Base-by-base conservation (phyloP, 139 green algal species). In the Micromonas commoda region DNA sequence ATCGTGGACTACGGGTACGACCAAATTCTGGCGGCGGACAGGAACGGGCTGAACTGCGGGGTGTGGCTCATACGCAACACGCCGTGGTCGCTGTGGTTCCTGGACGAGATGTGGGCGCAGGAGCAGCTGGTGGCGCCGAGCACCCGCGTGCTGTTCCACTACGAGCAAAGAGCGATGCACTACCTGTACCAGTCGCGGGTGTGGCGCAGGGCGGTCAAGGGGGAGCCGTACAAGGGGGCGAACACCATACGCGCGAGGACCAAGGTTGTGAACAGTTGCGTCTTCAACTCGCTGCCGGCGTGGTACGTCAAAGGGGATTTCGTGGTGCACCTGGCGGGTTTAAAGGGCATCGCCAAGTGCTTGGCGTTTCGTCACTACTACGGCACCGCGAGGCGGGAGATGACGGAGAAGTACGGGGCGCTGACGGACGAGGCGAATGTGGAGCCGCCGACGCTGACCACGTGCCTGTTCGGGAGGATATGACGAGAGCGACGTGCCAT, bases 51-150 rank as follows among this genome's bases (percentile, higher is more conserved):
- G 68, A 75, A 75, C 29, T 75, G 68, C 29, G 68, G 68, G 20
- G 37, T 75, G 35, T 75, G 68, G 68, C 38, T 75, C 37, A 63
- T 75, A 3, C n/a, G 68, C 60, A 75, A 75, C 38, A 75, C 68
- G 23, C 37, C 37, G 3, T 75, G 68, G 68, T 37, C 3, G 13
- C 38, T 75, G 68, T 75, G 68, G 68, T 75, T 75, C 33, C 20
- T 75, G 21, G 68, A 75, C 37, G 68, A 75, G 53, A 63, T 75
- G 37, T 75, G 68, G 68, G n/a, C 68, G 13, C 68, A 75, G 33
- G 37, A 60, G 37, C 68, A 75, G 33, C 37, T 75, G 37, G 37
- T 75, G 1, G 34, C 68, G 37, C 68, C 68, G 37, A 13, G 13
- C 28, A 61, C 34, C 37, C 21, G 38, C 21, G 53, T 75, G 34